Percentiles rank a stretch among this genome's conserved stretches.
Conservation (phyloP, 768 basidiomycete genomes). For the Amylocystis lapponica region DNA sequence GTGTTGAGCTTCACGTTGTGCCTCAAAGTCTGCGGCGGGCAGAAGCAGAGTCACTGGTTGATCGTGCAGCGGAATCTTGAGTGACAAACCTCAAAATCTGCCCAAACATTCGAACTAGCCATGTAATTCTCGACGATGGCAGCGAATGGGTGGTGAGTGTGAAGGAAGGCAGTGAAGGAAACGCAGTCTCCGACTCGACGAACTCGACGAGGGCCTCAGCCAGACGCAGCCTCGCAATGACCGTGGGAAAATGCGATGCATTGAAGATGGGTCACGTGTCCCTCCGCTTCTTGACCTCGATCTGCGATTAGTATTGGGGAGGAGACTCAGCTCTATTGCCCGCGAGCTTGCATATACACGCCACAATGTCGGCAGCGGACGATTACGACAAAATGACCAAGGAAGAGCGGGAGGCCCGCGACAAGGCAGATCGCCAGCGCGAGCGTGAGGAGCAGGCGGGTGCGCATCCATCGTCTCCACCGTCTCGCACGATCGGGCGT, state of each 20-base stretch:
- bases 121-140: conserved; percentile 30
- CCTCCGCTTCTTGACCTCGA: too few relatives aligned
- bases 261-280: conserved; percentile 3
- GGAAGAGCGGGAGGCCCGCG: conserved; percentile 70
- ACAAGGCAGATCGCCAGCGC: conserved; percentile 59
- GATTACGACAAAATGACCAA: conserved; percentile 73
- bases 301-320: too few relatives aligned
- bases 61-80: conserved; percentile 1
- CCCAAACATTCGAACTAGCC: conserved; percentile 59
- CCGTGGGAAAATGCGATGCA: conserved; percentile 1
- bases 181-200: too few relatives aligned
- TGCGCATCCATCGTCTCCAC: conserved; percentile 30
- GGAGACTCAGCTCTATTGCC: neutral
- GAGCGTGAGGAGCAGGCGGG: conserved; percentile 83
- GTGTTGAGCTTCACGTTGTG: conserved; percentile 72
- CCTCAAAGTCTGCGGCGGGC: conserved; percentile 52
- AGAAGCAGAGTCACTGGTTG: neutral
- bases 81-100: conserved; percentile 63
- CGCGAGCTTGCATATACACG: neutral
- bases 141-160: neutral
- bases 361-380: conserved; percentile 32
- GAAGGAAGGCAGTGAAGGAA: neutral
- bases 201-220: conserved; percentile 4
- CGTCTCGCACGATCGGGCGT: conserved; percentile 15
- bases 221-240: conserved; percentile 2